Conservation (phyloP, 345 rosid genomes). For the Aquilaria sinensis region DNA sequence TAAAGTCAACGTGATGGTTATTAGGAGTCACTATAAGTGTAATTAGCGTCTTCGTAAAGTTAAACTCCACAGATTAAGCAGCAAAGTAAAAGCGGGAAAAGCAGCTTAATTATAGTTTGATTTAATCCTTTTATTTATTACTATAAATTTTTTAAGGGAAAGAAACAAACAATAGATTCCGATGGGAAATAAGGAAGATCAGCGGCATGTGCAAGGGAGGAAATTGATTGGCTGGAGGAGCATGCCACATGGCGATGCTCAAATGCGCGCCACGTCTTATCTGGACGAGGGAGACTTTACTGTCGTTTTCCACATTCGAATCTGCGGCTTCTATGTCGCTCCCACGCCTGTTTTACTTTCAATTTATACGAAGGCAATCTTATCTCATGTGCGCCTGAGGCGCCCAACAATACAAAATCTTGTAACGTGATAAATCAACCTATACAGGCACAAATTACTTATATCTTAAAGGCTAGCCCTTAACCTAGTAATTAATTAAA, state of each 20-base stretch:
- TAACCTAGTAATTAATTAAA: neutral
- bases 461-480: neutral
- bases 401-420: neutral
- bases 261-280: slow-evolving; percentile 17
- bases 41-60: no score
- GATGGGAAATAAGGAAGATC: slow-evolving; percentile 19
- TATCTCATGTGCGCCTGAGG: no score
- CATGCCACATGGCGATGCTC: slow-evolving; percentile 22
- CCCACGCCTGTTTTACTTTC: no score
- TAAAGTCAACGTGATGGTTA: no score
- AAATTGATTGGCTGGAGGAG: slow-evolving; percentile 15
- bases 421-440: neutral
- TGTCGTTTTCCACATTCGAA: slow-evolving; percentile 22
- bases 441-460: neutral
- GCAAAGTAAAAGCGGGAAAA: neutral
- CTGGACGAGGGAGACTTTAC: slow-evolving; percentile 19
- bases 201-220: slow-evolving; percentile 30
- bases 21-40: no score
- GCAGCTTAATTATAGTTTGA: no score
- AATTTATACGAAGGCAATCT: no score
- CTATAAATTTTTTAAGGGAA: neutral
- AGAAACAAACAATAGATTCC: neutral
- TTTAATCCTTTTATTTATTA: no score
- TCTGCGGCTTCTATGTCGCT: neutral
- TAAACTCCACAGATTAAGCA: slow-evolving; percentile 1